Base-by-base conservation (phyloP, 2,329 filamentous ascomycete genomes). In the Bretziella fagacearum region DNA sequence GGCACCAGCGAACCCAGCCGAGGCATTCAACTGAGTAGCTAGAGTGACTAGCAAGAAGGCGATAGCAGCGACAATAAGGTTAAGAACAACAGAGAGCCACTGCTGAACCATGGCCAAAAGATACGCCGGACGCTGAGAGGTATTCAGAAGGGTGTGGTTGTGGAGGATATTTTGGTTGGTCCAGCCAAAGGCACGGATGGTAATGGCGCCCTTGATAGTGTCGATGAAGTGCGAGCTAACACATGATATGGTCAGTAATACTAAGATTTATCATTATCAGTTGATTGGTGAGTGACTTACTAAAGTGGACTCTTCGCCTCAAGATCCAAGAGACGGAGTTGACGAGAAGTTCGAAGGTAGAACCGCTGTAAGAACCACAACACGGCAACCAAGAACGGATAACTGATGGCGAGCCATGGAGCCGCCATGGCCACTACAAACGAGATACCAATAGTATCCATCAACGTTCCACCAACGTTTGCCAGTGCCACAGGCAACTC, bases 271-370 rank as follows among this genome's bases (percentile, higher is more conserved):
- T 26, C 18, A 3, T 25, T n/a, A 26, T 36, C 17, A 13, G 10
- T 6, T 26, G 7, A 2, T 36, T 30, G 15, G 13, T 2, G 13
- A 13, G 4, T 2, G 0, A 51, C 63, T 22, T 64, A 70, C 59
- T 72, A 76, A 0, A 78, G 59, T 0, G 73, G 73, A 1, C 69
- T 68, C 52, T 79, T 77, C 1, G 70, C 66, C 55, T 80, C 76
- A 1, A 80, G 64, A 39, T 79, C 75, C 8, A 80, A 57, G 17
- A 76, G 63, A 42, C 75, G 65, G 6, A 80, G 56, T 55, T 79
- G 75, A 0, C 74, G 62, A 1, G 73, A 77, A 0, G 74, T 79
- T 0, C 70, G 64, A 2, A 79, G 63, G 53, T 79, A 79, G 42
- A 74, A 65, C 45, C 63, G 69, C 51, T 77, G 74, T 0, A 78